Evolutionary conservation across 2,329 filamentous ascomycete species (phyloP), one percentile per base, ranked within the genome.

Genomic region (Fusarium ramigenum): DNA sequence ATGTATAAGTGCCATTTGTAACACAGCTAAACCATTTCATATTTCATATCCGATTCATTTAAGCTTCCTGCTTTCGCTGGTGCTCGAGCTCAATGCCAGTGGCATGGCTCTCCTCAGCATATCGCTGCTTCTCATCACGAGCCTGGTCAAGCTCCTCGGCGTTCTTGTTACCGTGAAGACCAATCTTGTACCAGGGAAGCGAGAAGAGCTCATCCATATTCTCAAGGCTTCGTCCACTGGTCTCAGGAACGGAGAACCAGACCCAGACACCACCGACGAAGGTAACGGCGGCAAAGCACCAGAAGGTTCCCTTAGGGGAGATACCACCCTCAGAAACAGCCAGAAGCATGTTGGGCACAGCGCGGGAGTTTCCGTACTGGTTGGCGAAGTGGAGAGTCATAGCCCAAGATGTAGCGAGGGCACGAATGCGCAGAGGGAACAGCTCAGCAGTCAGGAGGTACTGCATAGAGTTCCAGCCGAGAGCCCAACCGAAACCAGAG

Each of bases 381-480:
- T 93, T 93, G 67, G 88, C 91, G 78, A 95, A 95, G 81, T 95
- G 93, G 66, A 94, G 87, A 1, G 90, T 93, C 93, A 95, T 95
- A 52, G 91, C 90, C 78, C 93, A 86, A 0, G 90, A 92, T 1
- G 91, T 92, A 25, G 91, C 89, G 15, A 94, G 82, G 8, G 92
- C 92, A 62, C 93, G 89, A 56, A 95, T 90, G 7, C 92, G 88
- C 15, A 95, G 86, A 2, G 93, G 92, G 83, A 93, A 95, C 69
- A 95, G 87, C 79, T 95, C 93, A 3, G 92, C 91, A 19, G 92
- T 94, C 63, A 95, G 87, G 8, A 95, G 86, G 79, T 95, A 95
- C 82, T 94, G 93, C 86, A 93, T 92, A 2, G 87, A 89, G 83
- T 94, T 94, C 92, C 90, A 95, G 40, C 89, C 91, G 6, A 92